Conservation (phyloP, 192 early-diverging fungal species). For the Entomortierella beljakovae region DNA sequence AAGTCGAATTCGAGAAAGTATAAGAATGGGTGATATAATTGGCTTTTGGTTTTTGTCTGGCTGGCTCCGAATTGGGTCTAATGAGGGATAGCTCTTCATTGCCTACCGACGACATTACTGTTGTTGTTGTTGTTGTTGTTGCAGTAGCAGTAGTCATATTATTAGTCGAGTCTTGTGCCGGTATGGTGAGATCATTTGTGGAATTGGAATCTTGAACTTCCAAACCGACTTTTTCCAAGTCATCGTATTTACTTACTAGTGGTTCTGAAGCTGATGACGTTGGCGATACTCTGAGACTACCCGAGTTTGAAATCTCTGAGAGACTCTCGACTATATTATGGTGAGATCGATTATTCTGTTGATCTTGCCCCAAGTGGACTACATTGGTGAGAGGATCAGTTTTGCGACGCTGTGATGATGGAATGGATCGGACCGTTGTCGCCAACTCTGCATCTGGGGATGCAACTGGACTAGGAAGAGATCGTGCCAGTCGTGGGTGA, state of each 20-base stretch:
- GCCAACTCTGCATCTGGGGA: slow-evolving; percentile 4
- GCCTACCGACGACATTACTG: background rate
- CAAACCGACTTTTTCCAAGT: too few species aligned
- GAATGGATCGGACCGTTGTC: slow-evolving; percentile 1
- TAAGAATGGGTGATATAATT: background rate
- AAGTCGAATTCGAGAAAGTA: background rate
- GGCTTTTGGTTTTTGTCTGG: background rate
- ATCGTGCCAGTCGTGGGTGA: slow-evolving; percentile 4
- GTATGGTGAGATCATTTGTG: too few species aligned
- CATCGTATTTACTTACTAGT: too few species aligned
- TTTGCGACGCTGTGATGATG: slow-evolving; percentile 3
- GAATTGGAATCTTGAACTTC: too few species aligned
- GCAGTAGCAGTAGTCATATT: background rate
- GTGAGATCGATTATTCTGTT: slow-evolving; percentile 1
- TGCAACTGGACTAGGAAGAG: background rate
- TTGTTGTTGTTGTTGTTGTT: background rate
- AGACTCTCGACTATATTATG: background rate
- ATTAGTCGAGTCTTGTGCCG: too few species aligned
- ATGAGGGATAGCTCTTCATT: too few species aligned
- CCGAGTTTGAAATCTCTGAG: background rate
- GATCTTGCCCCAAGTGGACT: slow-evolving; percentile 33
- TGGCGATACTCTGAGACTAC: background rate
- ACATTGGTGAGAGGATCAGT: too few species aligned
- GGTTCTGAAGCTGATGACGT: background rate
- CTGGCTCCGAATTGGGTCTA: background rate